These are phyloP conservation scores for Amanita pseudoporphyria DNA, from an alignment of 768 basidiomycete genomes.

Conservation along the genomic window DNA sequence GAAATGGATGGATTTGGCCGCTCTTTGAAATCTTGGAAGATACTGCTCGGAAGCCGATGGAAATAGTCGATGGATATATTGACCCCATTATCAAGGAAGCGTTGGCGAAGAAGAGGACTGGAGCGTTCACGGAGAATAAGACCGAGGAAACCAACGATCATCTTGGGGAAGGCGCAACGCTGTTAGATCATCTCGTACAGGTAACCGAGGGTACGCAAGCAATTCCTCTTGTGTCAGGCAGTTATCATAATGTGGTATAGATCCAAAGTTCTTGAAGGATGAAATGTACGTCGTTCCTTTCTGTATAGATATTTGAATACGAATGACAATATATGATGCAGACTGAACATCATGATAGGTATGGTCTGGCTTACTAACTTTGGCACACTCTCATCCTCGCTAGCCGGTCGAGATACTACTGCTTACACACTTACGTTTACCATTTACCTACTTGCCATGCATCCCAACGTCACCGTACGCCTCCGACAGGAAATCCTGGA, in stretches of 20 bases:
- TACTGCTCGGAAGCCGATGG: constrained; percentile 36
- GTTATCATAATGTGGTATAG: constrained; percentile 11
- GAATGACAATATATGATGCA: constrained; percentile 6
- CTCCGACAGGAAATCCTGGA: constrained; percentile 47
- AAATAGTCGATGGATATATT: constrained; percentile 40
- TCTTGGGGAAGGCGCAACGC: constrained; percentile 32
- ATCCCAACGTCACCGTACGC: constrained; percentile 35
- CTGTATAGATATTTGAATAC: background rate
- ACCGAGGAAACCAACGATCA: constrained; percentile 19
- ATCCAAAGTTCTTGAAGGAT: constrained; percentile 36
- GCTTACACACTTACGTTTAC: constrained; percentile 34
- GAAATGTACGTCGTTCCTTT: constrained; percentile 25
- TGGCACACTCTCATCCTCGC: background rate
- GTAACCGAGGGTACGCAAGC: constrained; percentile 31
- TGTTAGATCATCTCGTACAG: constrained; percentile 47
- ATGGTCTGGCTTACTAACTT: background rate
- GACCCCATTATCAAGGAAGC: constrained; percentile 44
- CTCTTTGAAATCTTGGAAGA: constrained; percentile 39
- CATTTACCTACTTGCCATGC: constrained; percentile 39
- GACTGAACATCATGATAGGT: constrained; percentile 38
- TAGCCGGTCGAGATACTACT: constrained; percentile 38
- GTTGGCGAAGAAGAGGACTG: constrained; percentile 27
- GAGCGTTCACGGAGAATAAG: constrained; percentile 16
- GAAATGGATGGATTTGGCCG: constrained; percentile 45
- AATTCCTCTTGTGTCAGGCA: background rate